A percentile compares a stretch with the other conserved stretches of the same genome.
Evolutionary conservation across 176 grass and related monocot genomes (phyloP).

Genomic region (Dactylis glomerata): DNA sequence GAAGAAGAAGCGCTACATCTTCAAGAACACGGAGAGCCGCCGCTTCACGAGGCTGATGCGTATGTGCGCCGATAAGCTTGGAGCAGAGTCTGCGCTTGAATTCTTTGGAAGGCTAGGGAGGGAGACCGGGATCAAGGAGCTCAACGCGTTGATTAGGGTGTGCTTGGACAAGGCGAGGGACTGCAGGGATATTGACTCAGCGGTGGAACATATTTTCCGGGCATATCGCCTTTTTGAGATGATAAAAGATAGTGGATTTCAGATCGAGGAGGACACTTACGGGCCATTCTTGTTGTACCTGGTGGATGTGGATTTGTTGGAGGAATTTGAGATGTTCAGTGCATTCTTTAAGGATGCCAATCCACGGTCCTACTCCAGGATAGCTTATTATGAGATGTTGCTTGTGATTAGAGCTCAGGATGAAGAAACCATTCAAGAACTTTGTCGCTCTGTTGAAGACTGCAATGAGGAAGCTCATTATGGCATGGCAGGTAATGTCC

Average conservation of each 20-base stretch:
- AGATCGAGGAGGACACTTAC: conserved; percentile 59
- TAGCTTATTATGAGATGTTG: conserved; percentile 94
- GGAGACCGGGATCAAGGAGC: conserved; percentile 70
- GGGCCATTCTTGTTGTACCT: conserved; percentile 73
- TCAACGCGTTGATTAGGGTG: conserved; percentile 57
- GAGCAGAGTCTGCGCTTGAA: conserved; percentile 44
- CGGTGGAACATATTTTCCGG: conserved; percentile 54
- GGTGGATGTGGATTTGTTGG: conserved; percentile 57
- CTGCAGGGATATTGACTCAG: conserved; percentile 51
- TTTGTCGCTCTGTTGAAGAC: conserved; percentile 44
- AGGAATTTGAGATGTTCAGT: conserved; percentile 71
- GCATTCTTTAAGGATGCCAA: conserved; percentile 68
- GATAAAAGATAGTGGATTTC: conserved; percentile 67
- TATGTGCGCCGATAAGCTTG: conserved; percentile 61
- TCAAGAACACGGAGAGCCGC: conserved; percentile 67
- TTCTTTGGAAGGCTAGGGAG: conserved; percentile 82
- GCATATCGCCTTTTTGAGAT: conserved; percentile 49
- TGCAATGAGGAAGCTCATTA: conserved; percentile 42
- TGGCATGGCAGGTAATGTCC: conserved; percentile 54
- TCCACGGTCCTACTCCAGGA: conserved; percentile 45
- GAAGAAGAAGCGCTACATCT: conserved; percentile 75
- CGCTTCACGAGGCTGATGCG: conserved; percentile 68
- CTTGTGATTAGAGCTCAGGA: conserved; percentile 64
- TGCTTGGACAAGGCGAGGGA: conserved; percentile 53
- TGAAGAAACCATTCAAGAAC: conserved; percentile 60